These are phyloP conservation scores for Pleurotus djamor DNA, from an alignment of 768 basidiomycete genomes.

Conservation along the genomic window DNA sequence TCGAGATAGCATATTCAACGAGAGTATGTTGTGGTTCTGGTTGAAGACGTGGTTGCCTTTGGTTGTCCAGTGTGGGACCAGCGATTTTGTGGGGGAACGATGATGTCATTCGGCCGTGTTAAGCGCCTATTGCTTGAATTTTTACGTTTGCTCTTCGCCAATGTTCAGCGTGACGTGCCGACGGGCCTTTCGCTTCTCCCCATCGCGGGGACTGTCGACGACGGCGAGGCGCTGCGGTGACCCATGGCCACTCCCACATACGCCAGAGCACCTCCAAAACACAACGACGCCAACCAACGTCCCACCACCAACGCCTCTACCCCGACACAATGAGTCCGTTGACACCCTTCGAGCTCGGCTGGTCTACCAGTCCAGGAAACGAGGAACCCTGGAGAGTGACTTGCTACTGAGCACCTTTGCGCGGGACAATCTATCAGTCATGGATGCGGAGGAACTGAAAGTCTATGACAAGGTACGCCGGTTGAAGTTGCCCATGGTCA, in stretches of 20 bases:
- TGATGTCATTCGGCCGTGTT: no score
- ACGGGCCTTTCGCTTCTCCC: no score
- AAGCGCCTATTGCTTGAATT: no score
- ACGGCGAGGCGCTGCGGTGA: conserved; percentile 32
- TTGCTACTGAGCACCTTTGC: conserved; percentile 93
- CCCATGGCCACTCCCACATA: conserved; percentile 78
- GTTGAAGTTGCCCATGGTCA: background rate
- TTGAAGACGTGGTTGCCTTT: no score
- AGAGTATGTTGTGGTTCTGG: no score
- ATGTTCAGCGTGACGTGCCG: no score
- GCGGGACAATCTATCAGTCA: conserved; percentile 64
- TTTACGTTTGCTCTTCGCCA: no score
- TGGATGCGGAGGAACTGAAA: conserved; percentile 70
- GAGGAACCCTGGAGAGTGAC: conserved; percentile 94
- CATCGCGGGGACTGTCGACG: no score
- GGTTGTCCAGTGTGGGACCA: no score
- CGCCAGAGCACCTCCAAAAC: conserved; percentile 68
- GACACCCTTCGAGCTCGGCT: conserved; percentile 78
- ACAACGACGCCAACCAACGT: conserved; percentile 50
- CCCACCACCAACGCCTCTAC: conserved; percentile 59
- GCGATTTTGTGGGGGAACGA: no score
- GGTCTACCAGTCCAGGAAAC: conserved; percentile 91
- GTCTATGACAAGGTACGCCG: conserved; percentile 87
- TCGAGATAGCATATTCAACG: no score
- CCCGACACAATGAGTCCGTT: conserved; percentile 66